Base-by-base conservation (phyloP, 2,329 filamentous ascomycete species). In the Fusarium sororula region DNA sequence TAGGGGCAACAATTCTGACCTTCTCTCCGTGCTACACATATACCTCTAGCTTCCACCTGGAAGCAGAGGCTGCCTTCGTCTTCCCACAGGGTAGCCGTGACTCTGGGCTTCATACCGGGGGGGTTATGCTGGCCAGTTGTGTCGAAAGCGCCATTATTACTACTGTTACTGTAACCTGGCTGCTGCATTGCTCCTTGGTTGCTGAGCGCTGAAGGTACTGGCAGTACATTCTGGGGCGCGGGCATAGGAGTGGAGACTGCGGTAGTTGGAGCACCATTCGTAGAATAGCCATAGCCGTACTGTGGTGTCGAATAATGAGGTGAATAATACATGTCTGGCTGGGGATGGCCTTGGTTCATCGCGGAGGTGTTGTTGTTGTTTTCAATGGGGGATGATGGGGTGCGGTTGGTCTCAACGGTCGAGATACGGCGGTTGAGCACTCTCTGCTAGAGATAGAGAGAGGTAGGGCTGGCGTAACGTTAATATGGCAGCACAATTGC, bases 21-120 rank as follows among this genome's bases (percentile, higher is more conserved):
- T 90, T 98, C 96, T 81, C 96, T 89, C 75, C 96, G 90, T 60
- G 96, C 96, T 65, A 98, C 96, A 82, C 96, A 99, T 60, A 99
- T 96, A 54, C 96, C 96, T 76, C 96, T 93, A 7, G 96, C 96
- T 83, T 98, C 96, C 4, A 98, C 96, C 82, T 98, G 96, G 81
- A 98, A 99, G 84, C 96, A 99, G 37, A 98, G 87, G 80, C 95
- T 98, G 39, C 96, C 96, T 81, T 99, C 96, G 76, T 99, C 96
- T 85, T 98, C 96, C 96, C 96, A 99, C 30, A 99, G 83, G 0
- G 96, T 99, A 14, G 96, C 96, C 9, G 96, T 98, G 35, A 99
- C 96, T 71, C 96, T 89, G 26, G 96, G 96, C 85, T 98, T 98
- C 90, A 98, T 97, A 37, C 96, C 96, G 7, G 94, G 93, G 14